These are phyloP conservation scores for Colletotrichum trifolii DNA, from an alignment of 2,329 filamentous ascomycete species.

Conservation along the genomic window DNA sequence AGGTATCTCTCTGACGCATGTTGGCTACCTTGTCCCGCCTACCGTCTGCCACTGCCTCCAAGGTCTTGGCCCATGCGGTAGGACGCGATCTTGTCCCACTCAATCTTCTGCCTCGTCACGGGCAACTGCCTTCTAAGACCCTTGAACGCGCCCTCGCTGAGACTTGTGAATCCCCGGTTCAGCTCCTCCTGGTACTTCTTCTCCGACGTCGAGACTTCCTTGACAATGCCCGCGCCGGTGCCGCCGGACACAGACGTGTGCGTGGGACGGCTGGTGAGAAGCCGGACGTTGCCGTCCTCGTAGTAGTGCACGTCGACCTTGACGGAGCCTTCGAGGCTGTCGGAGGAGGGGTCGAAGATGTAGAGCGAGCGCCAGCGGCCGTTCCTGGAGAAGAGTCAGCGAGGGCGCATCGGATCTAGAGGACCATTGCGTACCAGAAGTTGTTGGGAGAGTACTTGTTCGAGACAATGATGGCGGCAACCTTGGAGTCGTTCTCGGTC, in stretches of 20 bases:
- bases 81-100: slow-evolving; percentile 98
- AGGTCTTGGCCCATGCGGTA: slow-evolving; percentile 89
- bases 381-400: slow-evolving; percentile 70
- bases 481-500: slow-evolving; percentile 76
- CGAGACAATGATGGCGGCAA: slow-evolving; percentile 87
- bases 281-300: slow-evolving; percentile 96
- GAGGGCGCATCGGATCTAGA: neutral
- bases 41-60: slow-evolving; percentile 72
- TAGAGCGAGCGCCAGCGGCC: slow-evolving; percentile 95
- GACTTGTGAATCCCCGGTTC: slow-evolving; percentile 86
- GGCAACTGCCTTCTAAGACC: slow-evolving; percentile 90
- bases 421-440: slow-evolving; percentile 77
- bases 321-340: slow-evolving; percentile 79
- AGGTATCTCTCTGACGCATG: slow-evolving; percentile 10
- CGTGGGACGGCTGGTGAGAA: slow-evolving; percentile 87
- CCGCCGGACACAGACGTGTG: slow-evolving; percentile 65
- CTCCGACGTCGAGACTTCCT: slow-evolving; percentile 82
- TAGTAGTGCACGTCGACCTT: slow-evolving; percentile 99
- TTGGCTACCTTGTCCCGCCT: slow-evolving; percentile 34
- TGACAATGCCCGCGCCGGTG: slow-evolving; percentile 75
- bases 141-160: slow-evolving; percentile 97
- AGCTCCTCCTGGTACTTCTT: slow-evolving; percentile 97
- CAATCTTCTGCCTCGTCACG: slow-evolving; percentile 97
- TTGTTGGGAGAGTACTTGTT: slow-evolving; percentile 99
- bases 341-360: slow-evolving; percentile 76